Evolutionary conservation across 345 rosid genomes (phyloP).

Genomic region (Eucalyptus rudis): DNA sequence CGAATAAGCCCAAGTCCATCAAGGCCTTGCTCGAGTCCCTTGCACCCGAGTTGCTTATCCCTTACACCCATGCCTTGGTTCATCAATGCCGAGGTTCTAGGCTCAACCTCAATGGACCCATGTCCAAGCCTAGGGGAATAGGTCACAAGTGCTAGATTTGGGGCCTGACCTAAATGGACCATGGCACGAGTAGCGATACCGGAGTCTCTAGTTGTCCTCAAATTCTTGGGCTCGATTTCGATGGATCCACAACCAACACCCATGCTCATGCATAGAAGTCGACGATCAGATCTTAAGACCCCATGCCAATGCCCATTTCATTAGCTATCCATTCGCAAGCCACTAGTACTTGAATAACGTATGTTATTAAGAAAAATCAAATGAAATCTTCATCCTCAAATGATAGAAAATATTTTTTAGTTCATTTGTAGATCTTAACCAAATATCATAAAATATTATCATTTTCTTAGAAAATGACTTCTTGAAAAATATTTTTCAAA

Average conservation of each 20-base stretch:
- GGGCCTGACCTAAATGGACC: background rate
- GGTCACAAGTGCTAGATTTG: background rate
- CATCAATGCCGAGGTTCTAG: background rate
- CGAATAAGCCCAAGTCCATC: background rate
- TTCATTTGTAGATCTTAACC: background rate
- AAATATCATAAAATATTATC: background rate
- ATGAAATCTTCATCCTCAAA: background rate
- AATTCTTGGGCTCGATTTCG: background rate
- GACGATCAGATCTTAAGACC: background rate
- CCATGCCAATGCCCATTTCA: background rate
- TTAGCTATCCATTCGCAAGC: background rate
- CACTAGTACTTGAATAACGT: background rate
- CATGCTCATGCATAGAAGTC: background rate
- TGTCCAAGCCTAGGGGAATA: background rate
- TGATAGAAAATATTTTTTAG: background rate
- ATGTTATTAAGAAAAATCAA: background rate
- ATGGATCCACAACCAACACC: background rate
- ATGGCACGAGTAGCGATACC: accelerated
- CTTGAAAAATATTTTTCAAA: no score
- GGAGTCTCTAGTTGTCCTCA: accelerated
- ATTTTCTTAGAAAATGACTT: background rate
- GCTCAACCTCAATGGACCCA: background rate
- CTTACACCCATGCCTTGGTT: no score
- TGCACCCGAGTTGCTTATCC: background rate
- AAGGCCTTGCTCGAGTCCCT: background rate